Evolutionary conservation across 1,284 basidiomycete genomes (phyloP), one percentile per base, ranked within the genome.

Genomic region (Chiua sp.): DNA sequence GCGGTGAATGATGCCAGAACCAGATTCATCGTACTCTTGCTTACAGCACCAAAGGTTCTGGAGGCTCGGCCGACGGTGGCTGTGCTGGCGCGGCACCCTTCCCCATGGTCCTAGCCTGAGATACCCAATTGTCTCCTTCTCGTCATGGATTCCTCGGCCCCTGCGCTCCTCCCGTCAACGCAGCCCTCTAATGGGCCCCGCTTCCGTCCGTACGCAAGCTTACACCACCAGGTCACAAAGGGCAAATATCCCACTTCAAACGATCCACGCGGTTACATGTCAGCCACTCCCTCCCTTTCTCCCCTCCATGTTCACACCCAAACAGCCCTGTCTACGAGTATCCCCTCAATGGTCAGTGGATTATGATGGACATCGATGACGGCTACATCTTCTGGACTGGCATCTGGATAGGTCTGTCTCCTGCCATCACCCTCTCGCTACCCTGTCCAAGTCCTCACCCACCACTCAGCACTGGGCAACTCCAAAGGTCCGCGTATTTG

Each of bases 291-390:
- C 42, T n/a, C 42, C 54, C 28, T 39, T 53, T 10, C 44, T 12
- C 44, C 18, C 32, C 2, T 11, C 53, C 49, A 20, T 33, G 50
- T 63, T 67, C 61, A 60, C 55, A 33, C 26, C 30, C 53, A 44
- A 32, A 6, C 67, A 93, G 91, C 61, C 91, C 92, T 16, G 92
- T 94, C 13, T 93, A 92, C 68, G 92, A 94, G 73, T 94, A 94
- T 68, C 92, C 91, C 4, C 79, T 94, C 59, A 92, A 93, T 64
- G 90, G 88, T 18, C 92, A 93, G 72, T 94, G 92, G 91, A 92
- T 94, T 68, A 94, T 94, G 92, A 92, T 94, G 85, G 92, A 94
- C 78, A 91, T 91, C 73, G 92, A 94, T 72, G 91, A 93, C 72
- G 92, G 91, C 4, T 93, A 93, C 71, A 88, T 93, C 63, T 79